These are phyloP conservation scores for Drechslerella stenobrocha DNA, from an alignment of 2,329 filamentous ascomycete species.

Conservation along the genomic window DNA sequence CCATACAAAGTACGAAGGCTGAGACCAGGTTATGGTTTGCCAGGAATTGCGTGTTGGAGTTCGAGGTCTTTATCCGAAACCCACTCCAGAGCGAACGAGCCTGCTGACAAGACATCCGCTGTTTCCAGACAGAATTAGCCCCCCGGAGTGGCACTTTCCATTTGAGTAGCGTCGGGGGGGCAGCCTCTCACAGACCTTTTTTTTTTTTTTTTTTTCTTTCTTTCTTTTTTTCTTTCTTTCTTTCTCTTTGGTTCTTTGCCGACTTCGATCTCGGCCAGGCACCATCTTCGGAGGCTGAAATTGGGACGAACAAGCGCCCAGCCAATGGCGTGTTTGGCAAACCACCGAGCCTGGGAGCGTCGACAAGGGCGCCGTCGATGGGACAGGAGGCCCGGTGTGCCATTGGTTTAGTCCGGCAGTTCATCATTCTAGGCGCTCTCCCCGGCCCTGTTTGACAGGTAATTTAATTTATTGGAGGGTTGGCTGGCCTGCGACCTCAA, in stretches of 20 bases:
- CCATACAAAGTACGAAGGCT: conserved; percentile 2
- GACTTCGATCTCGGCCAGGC: too few species aligned
- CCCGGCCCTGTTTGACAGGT: conserved; percentile 28
- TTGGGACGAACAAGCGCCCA: conserved; percentile 19
- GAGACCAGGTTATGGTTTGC: conserved; percentile 12
- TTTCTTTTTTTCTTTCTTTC: background rate
- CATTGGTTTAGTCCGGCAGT: conserved; percentile 38
- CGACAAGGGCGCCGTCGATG: conserved; percentile 36
- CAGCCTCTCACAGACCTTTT: too few species aligned
- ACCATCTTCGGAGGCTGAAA: conserved; percentile 18
- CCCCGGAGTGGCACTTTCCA: conserved; percentile 20
- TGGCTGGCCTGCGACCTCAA: conserved; percentile 21
- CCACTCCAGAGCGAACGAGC: conserved; percentile 19
- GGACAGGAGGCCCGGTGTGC: conserved; percentile 35
- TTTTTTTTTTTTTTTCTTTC: background rate
- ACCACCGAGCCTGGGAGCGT: conserved; percentile 11
- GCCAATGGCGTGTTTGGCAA: conserved; percentile 20
- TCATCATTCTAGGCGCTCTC: conserved; percentile 46
- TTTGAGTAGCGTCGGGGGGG: too few species aligned
- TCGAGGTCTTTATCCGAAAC: conserved; percentile 43
- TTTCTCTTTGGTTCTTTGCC: background rate
- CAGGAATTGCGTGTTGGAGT: conserved; percentile 15
- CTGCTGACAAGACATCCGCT: conserved; percentile 42
- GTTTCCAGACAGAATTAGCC: conserved; percentile 37
- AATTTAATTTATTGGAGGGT: conserved; percentile 37